Evolutionary conservation across 1,284 basidiomycete genomes (phyloP), one percentile per base, ranked within the genome.

Genomic region (Naganishia cerealis): DNA sequence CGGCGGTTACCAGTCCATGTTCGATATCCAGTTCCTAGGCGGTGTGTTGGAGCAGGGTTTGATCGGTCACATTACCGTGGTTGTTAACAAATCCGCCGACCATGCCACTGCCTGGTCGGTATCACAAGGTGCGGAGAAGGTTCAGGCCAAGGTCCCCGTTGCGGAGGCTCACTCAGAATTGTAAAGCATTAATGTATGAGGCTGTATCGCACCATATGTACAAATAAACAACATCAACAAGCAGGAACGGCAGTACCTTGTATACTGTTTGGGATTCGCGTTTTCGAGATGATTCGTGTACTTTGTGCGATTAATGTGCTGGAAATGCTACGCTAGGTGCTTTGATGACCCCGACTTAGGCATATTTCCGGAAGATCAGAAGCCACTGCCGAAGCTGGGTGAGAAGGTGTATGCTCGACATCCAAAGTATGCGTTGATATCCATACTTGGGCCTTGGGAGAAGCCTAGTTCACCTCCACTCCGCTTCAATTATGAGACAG

Each of bases 1-100:
- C 12, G 76, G 76, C 66, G 79, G 78, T 46, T 79, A 81, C 74
- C 74, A 80, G 63, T 77, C 80, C 57, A 79, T 76, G 29, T 81
- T 82, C 58, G 80, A 82, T 58, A 71, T 82, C n/a, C 73, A 81
- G 63, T 78, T 78, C 71, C 73, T 82, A 57, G 81, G 81, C 21
- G 76, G 77, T 42, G 81, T 82, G 24, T 67, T 82, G 50, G 75
- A 77, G 67, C 80, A 82, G 66, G 81, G 81, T 21, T 71, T 82
- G 43, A 79, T 82, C 62, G 81, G 81, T 18, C 81, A 80, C 73
- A 77, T 81, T 68, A 81, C 81, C 48, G 72, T 81, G 52, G 80
- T 71, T 26, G 57, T 68, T 26, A 68, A 68, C 61, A 61, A 58
- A 53, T 61, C 67, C 8, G 67, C 59, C 24, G 57, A 68, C 53